Conservation (phyloP, 2,329 filamentous ascomycete species). For the Arthroderma sp. region DNA sequence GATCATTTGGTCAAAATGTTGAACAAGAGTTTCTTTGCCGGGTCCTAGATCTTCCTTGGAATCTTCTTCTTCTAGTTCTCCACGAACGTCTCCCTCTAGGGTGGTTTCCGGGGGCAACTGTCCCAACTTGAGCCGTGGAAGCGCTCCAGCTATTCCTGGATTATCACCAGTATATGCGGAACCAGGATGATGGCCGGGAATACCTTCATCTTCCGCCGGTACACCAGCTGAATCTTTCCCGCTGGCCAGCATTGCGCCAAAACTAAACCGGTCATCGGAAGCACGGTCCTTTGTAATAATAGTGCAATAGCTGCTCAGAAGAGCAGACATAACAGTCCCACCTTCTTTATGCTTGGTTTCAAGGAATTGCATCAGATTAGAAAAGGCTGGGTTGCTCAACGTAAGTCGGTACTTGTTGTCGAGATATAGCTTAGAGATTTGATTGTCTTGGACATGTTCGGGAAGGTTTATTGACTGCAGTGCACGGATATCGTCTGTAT, state of each 20-base stretch:
- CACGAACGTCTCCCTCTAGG: conserved; percentile 71
- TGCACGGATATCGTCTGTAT: conserved; percentile 65
- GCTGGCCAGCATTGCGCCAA: conserved; percentile 47
- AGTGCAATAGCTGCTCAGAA: conserved; percentile 53
- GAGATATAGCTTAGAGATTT: conserved; percentile 66
- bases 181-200: conserved; percentile 54
- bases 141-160: conserved; percentile 44
- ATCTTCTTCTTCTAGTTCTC: conserved; percentile 78
- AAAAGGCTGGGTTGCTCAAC: conserved; percentile 73
- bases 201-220: conserved; percentile 56
- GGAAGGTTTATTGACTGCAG: conserved; percentile 65
- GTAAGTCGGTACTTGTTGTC: conserved; percentile 82
- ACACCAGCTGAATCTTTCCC: conserved; percentile 44
- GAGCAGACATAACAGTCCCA: conserved; percentile 61
- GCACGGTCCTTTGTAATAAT: conserved; percentile 49
- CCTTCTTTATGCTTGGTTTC: conserved; percentile 76
- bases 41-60: conserved; percentile 57
- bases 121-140: conserved; percentile 60
- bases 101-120: conserved; percentile 73
- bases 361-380: conserved; percentile 73
- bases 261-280: conserved; percentile 46
- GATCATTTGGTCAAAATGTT: conserved; percentile 76
- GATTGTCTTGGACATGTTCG: conserved; percentile 65
- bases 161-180: conserved; percentile 49
- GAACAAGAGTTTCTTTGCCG: conserved; percentile 62